Evolutionary conservation across 805 yeast genomes (phyloP).

Genomic region (Metschnikowia gruessii): DNA sequence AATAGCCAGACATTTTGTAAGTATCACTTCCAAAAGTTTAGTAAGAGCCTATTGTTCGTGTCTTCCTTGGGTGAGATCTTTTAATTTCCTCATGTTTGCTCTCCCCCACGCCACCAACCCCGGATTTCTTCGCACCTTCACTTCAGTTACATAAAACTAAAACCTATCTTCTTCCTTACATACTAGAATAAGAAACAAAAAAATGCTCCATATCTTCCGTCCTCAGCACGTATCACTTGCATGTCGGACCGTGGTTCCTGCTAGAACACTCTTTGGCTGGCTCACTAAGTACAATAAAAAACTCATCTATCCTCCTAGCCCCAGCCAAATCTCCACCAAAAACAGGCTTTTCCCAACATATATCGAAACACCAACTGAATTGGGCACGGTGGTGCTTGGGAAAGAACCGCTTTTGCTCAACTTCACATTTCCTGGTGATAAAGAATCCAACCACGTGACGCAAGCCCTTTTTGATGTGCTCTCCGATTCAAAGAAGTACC

Average conservation of each 20-base stretch:
- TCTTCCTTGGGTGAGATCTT: neutral
- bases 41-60: too few relatives aligned
- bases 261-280: constrained; percentile 18
- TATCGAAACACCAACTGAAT: constrained; percentile 55
- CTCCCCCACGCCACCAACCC: neutral
- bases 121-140: neutral
- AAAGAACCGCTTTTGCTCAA: constrained; percentile 66
- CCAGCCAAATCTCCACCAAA: constrained; percentile 35
- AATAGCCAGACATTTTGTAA: too few relatives aligned
- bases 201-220: constrained; percentile 11
- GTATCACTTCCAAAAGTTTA: too few relatives aligned
- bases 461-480: constrained; percentile 50
- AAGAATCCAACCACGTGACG: constrained; percentile 59
- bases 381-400: constrained; percentile 51
- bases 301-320: constrained; percentile 41
- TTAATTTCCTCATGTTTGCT: neutral
- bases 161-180: neutral
- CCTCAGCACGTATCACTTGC: constrained; percentile 10
- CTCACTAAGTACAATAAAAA: constrained; percentile 20
- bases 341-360: constrained; percentile 40
- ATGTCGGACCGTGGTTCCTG: constrained; percentile 9
- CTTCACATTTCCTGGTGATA: constrained; percentile 68
- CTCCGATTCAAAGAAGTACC: constrained; percentile 23
- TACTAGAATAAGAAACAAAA: neutral
- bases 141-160: neutral